These are phyloP conservation scores for Dendrocalamus sinicus DNA, from an alignment of 176 grass and related monocot genomes.

Conservation along the genomic window DNA sequence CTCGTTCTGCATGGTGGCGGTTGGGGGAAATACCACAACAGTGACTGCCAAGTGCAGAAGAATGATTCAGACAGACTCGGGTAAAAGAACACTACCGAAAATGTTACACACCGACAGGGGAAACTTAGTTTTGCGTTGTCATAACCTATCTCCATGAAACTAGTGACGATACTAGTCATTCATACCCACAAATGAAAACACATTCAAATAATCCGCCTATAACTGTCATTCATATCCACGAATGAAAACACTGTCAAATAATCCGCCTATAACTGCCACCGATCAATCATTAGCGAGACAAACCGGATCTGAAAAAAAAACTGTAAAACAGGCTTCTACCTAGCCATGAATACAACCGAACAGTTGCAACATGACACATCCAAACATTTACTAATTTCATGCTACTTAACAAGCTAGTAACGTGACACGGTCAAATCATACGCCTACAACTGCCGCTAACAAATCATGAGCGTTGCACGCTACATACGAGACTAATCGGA, in stretches of 20 bases:
- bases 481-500: not conserved
- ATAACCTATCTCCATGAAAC: not conserved
- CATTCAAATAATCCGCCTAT: not conserved
- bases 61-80: not conserved
- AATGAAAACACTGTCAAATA: not conserved
- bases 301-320: not conserved
- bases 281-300: not conserved
- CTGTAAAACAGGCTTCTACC: not conserved
- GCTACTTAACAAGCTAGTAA: not conserved
- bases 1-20: constrained; percentile 70
- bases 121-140: not conserved
- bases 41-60: not conserved
- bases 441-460: not conserved
- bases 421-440: not conserved
- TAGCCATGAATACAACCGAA: not conserved
- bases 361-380: not conserved
- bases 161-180: not conserved
- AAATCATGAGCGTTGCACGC: not conserved
- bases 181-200: not conserved
- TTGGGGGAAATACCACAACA: constrained; percentile 8
- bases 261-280: too few relatives aligned
- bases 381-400: not conserved
- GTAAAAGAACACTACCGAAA: not conserved
- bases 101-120: not conserved
- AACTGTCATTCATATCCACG: not conserved